Conservation (phyloP, 2,329 filamentous ascomycete genomes). For the Penicillium nordicum region DNA sequence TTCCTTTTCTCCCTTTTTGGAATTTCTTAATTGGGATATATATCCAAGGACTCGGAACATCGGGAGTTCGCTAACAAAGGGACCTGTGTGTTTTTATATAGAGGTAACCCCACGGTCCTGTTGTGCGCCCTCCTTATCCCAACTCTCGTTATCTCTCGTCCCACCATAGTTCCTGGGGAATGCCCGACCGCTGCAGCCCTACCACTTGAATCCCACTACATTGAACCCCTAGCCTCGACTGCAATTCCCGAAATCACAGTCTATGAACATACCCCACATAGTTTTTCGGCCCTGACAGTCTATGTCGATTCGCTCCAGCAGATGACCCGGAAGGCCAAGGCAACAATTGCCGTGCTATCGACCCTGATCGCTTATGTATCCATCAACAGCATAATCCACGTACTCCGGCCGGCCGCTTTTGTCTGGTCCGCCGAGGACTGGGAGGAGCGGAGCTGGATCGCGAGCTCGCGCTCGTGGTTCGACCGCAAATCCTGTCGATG, state of each 20-base stretch:
- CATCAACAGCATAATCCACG: conserved; percentile 49
- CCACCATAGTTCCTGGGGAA: conserved; percentile 15
- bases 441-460: conserved; percentile 66
- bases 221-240: conserved; percentile 15
- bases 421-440: conserved; percentile 57
- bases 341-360: conserved; percentile 40
- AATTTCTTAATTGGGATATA: not conserved
- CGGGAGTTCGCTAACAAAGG: conserved; percentile 1
- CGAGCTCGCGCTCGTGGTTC: conserved; percentile 67
- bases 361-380: conserved; percentile 44
- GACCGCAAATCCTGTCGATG: conserved; percentile 75
- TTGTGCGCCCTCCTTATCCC: conserved; percentile 10
- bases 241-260: conserved; percentile 8
- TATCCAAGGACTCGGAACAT: conserved; percentile 8
- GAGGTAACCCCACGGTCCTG: conserved; percentile 13
- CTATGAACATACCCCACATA: conserved; percentile 10
- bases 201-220: conserved; percentile 11
- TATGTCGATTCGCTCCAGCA: conserved; percentile 28
- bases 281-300: conserved; percentile 12
- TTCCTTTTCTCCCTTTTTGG: too few relatives aligned
- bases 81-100: conserved; percentile 9
- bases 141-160: conserved; percentile 15
- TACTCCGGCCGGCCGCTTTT: conserved; percentile 63
- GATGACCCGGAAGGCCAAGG: conserved; percentile 42
- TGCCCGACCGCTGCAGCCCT: conserved; percentile 12